Percentiles rank a stretch among this genome's conserved stretches.
These are phyloP conservation scores for Penicillium fimorum DNA, from an alignment of 495 filamentous ascomycete genomes.

Conservation along the genomic window DNA sequence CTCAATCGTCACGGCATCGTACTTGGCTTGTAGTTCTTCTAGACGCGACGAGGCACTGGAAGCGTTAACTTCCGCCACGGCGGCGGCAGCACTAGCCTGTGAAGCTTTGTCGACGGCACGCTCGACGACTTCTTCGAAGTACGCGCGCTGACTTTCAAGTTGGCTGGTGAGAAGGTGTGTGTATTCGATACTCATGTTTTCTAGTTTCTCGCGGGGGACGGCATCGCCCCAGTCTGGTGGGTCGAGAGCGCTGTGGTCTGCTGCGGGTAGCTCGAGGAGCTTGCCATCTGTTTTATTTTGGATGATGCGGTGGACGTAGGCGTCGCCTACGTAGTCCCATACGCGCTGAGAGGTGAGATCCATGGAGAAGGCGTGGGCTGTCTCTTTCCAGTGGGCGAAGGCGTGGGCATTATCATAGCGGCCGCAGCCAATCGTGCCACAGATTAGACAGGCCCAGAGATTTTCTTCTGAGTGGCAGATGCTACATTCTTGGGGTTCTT, in stretches of 20 bases:
- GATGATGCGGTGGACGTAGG: constrained; percentile 93
- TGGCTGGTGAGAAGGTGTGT: constrained; percentile 89
- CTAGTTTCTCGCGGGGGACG: constrained; percentile 86
- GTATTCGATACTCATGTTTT: constrained; percentile 90
- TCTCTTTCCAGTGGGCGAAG: constrained; percentile 89
- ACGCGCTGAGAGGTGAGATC: constrained; percentile 91
- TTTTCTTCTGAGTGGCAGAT: constrained; percentile 75
- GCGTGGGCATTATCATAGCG: constrained; percentile 93
- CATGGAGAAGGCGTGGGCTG: constrained; percentile 84
- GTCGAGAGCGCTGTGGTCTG: constrained; percentile 44
- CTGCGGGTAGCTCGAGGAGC: constrained; percentile 74
- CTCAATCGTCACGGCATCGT: constrained; percentile 55
- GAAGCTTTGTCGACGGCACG: constrained; percentile 90
- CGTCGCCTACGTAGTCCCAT: constrained; percentile 95
- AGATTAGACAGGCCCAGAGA: constrained; percentile 93
- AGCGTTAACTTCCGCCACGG: constrained; percentile 57
- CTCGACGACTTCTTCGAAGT: constrained; percentile 91
- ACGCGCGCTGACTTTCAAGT: constrained; percentile 85
- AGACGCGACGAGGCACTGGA: constrained; percentile 51
- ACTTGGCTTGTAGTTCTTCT: constrained; percentile 51
- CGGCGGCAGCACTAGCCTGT: constrained; percentile 64
- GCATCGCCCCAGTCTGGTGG: constrained; percentile 58
- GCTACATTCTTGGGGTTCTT: constrained; percentile 57
- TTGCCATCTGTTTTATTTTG: constrained; percentile 87
- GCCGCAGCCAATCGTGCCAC: constrained; percentile 89